Conservation (phyloP, 163 green algal species). For the Scenedesmus sp. region DNA sequence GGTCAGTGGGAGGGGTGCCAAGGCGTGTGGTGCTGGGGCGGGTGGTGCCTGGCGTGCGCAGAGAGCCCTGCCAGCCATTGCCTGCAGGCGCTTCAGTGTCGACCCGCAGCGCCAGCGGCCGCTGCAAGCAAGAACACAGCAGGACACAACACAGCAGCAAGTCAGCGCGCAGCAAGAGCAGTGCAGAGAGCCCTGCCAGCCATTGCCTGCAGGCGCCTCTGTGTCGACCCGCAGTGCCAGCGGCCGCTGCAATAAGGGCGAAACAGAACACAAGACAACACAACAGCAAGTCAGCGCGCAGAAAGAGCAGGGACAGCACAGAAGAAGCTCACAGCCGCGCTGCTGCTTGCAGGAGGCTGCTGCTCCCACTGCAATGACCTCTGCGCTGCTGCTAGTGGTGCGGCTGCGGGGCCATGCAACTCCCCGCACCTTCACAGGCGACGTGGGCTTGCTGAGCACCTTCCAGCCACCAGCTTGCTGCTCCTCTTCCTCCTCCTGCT, state of each 20-base stretch:
- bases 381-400: too few relatives aligned
- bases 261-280: background rate
- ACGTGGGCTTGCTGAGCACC: slow-evolving; percentile 23
- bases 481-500: background rate
- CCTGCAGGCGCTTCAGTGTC: slow-evolving; percentile 6
- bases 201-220: background rate
- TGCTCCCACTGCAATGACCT: too few relatives aligned
- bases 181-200: too few relatives aligned
- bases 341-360: too few relatives aligned
- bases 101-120: background rate
- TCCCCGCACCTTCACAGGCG: slow-evolving; percentile 1
- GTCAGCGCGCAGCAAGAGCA: background rate
- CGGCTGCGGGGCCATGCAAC: too few relatives aligned
- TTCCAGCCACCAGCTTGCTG: background rate
- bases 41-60: slow-evolving; percentile 26
- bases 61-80: background rate
- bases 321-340: too few relatives aligned
- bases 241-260: slow-evolving; percentile 15
- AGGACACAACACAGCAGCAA: background rate
- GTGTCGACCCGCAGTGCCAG: slow-evolving; percentile 4
- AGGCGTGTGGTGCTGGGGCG: background rate
- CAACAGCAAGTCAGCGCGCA: background rate
- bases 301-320: background rate
- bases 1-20: background rate
- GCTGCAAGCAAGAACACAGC: slow-evolving; percentile 14